Evolutionary conservation across 2,329 filamentous ascomycete species (phyloP), one percentile per base, ranked within the genome.

Genomic region (Fusarium mangiferae): DNA sequence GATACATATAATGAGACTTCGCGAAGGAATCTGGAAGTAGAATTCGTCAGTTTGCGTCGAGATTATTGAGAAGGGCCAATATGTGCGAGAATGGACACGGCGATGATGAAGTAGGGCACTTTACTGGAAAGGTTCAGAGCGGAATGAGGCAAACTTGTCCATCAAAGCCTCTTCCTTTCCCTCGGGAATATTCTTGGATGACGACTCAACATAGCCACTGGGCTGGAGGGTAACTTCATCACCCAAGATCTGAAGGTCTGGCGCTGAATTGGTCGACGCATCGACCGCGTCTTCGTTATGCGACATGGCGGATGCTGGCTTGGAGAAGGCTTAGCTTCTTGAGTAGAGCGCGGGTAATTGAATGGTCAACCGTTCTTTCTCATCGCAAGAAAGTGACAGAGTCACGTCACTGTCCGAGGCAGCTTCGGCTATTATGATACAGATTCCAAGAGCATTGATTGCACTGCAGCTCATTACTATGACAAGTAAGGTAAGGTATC

Each of bases 1-100:
- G 94, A 96, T 73, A 98, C 93, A 83, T 98, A 95, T 39, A 98
- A 88, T 52, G 94, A 96, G 39, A 99, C 92, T 85, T 99, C 96
- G 75, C 95, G 94, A 36, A 98, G 90, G 81, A 98, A 98, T 73
- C 95, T 92, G 84, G 12, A 58, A 28, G 18, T 42, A 38, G 28
- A 33, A 26, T 42, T 33, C 30, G 72, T 79, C 26, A 78, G 69
- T 33, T 39, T 24, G 62, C 20, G 28, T 20, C 17, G 14, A 33
- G 17, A 6, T 14, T 38, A 12, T 24, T 11, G 9, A 22, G 4
- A 20, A 15, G 28, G 17, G 18, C 26, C 18, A 59, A 38, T 22
- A 6, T 35, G 12, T 28, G n/a, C 15, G 33, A 22, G 28, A 49
- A 42, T 26, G 24, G 18, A 28, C 10, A n/a, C 26, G 28, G 46